Base-by-base conservation (phyloP, 495 filamentous ascomycete genomes). In the Penicillium canescens region DNA sequence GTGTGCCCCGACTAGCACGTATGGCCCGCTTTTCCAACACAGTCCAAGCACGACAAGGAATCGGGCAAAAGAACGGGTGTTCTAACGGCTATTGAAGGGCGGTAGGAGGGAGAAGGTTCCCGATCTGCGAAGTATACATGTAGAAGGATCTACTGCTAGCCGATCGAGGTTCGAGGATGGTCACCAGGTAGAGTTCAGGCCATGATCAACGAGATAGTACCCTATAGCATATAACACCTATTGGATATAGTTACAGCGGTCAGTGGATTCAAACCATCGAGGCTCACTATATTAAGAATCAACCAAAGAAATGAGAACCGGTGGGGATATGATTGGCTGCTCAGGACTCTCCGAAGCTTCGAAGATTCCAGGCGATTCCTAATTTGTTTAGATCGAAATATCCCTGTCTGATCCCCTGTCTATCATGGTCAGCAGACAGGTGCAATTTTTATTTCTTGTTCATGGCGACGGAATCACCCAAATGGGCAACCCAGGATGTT, bases 341-440 rank as follows among this genome's bases (percentile, higher is more conserved):
- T 26, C 8, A 26, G 21, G 33, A 50, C 36, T 42, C 36, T 42
- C 42, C 21, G 33, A 44, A 46, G 61, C 50, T 63, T 63, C 61
- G 61, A 61, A 46, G 35, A 54, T 57, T 54, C 56, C 42, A 56
- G 31, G 44, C 46, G 35, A 46, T 64, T 51, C 55, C 55, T 50
- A 39, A 59, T 56, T 61, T 31, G 61, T 52, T 42, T 51, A 63
- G 54, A 42, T 50, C 45, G 47, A 12, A 38, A 50, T 44, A 40
- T n/a, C 24, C 34, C 21, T 21, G 13, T 18, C 28, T 12, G 5
- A 31, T 11, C 47, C 53, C 46, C 45, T 51, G 54, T 60, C 53
- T 34, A 48, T 59, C 35, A 26, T 33, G 59, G 61, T 65, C 61
- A 65, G 50, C 58, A 40, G 61, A 65, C 61, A 42, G 36, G 55